A percentile compares a stretch with the other conserved stretches of the same genome.
Conservation (phyloP, 257 asterid species). For the Solanum medicagineum region DNA sequence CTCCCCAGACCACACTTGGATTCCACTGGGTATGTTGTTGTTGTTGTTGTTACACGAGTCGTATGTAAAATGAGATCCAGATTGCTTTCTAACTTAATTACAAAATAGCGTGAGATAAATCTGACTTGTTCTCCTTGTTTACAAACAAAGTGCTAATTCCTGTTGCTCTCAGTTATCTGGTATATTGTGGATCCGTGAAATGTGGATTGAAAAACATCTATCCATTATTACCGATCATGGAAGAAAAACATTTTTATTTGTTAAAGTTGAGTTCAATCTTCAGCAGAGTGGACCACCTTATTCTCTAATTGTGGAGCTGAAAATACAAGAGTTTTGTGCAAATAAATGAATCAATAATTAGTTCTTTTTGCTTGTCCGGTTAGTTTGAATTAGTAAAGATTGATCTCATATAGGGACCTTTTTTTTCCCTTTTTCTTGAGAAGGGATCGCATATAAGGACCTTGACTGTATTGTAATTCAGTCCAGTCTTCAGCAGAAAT, state of each 20-base stretch:
- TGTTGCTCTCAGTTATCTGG: background rate
- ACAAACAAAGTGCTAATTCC: background rate
- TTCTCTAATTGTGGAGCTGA: background rate
- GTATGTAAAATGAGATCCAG: background rate
- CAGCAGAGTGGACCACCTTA: background rate
- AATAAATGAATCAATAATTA: background rate
- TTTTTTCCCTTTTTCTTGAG: too few species aligned
- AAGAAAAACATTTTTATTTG: background rate
- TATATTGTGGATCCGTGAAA: background rate
- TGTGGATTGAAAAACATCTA: background rate
- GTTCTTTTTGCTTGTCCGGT: background rate
- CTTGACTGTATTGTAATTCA: background rate
- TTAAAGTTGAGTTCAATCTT: background rate
- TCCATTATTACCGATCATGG: background rate
- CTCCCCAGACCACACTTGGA: too few species aligned
- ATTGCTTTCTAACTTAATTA: background rate
- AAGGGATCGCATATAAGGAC: background rate
- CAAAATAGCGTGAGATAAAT: background rate
- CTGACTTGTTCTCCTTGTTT: background rate
- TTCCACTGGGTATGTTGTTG: too few species aligned
- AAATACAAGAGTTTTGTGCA: background rate
- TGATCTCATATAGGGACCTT: background rate
- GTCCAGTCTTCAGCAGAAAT: background rate
- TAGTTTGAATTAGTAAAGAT: background rate
- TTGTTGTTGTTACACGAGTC: background rate